Base-by-base conservation (phyloP, 805 yeast species). In the Candida krabiensis region DNA sequence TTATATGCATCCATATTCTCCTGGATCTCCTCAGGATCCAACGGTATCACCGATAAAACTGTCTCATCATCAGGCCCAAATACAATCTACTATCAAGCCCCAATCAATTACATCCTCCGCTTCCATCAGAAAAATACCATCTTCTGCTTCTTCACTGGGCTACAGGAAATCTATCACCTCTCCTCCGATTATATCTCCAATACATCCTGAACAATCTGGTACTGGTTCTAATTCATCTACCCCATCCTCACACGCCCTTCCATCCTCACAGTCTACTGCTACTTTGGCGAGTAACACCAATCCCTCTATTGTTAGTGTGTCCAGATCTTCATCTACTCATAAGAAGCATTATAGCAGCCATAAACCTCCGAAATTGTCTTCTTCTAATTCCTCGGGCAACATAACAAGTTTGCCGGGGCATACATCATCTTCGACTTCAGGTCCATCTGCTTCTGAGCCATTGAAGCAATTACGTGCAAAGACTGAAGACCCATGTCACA, bases 401-500 rank as follows among this genome's bases (percentile, higher is more conserved):
- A 30, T 38, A 14, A 43, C 48, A 3, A 26, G 37, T 2, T n/a
- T n/a, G n/a, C 30, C 33, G 22, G 9, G 28, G 5, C 23, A 29
- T 9, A 5, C 35, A 12, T 27, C 41, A 16, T 5, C 40, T 22
- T 11, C 40, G 9, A 18, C 38, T 9, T 24, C 30, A 2, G 28
- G 43, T 13, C 26, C 45, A 11, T 13, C 40, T 9, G 14, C 47
- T 3, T 43, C 28, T 41, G 95, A 88, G 53, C 95, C 96, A 0
- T 69, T 88, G 48, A 86, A 86, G 52, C 93, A 86, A 50, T 64
- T 90, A 44, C 66, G 93, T 32, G 95, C 96, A 1, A 83, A 91
- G 6, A 80, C 86, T 18, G 96, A 89, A 38, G 98, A 91, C 52
- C 89, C 96, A 2, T 89, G 96, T 58, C 80, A 84, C 51, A 86